Base-by-base conservation (phyloP, 108 stramenopile genomes). In the Nitzschia sp. region DNA sequence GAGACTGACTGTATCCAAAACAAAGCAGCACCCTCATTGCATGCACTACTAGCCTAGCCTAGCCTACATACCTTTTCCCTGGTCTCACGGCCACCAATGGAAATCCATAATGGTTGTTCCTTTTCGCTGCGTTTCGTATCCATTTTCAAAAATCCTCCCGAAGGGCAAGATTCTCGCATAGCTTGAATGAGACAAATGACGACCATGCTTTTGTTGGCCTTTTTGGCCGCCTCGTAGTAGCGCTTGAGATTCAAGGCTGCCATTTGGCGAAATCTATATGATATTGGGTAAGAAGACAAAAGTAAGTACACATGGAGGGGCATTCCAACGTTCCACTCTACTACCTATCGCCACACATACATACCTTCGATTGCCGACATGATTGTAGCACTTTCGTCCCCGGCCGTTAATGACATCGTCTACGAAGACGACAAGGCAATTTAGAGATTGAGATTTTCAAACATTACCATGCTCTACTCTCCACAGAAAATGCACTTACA, bases 41-140 rank as follows among this genome's bases (percentile, higher is more conserved):
- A n/a, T n/a, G n/a, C n/a, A n/a, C n/a, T n/a, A n/a, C n/a, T n/a
- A n/a, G n/a, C n/a, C n/a, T n/a, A n/a, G n/a, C n/a, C n/a, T n/a
- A n/a, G n/a, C n/a, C n/a, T n/a, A n/a, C n/a, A n/a, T 31, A 64
- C 63, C 54, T 72, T 72, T 30, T 64, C 71, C 23, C 63, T 11
- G 3, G 71, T 62, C 23, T 47, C 38, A 19, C 46, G 3, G 8
- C 48, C 71, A 3, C 71, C 63, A 29, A 72, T 25, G 23, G 51
- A 46, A 46, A 72, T 34, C 71, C 71, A 72, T 5, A 25, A 36
- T 11, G 28, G 17, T 59, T 34, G 28, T 49, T 48, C 35, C 25
- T 30, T 59, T n/a, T n/a, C n/a, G n/a, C n/a, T n/a, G 26, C 35
- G 42, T n/a, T 51, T 42, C 2, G 54, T 23, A 56, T 64, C 53